Percentiles rank a stretch among this genome's conserved stretches.
phyloP scores from a whole-genome alignment of 768 basidiomycete species.

The Pseudohyphozyma bogoriensis region DNA sequence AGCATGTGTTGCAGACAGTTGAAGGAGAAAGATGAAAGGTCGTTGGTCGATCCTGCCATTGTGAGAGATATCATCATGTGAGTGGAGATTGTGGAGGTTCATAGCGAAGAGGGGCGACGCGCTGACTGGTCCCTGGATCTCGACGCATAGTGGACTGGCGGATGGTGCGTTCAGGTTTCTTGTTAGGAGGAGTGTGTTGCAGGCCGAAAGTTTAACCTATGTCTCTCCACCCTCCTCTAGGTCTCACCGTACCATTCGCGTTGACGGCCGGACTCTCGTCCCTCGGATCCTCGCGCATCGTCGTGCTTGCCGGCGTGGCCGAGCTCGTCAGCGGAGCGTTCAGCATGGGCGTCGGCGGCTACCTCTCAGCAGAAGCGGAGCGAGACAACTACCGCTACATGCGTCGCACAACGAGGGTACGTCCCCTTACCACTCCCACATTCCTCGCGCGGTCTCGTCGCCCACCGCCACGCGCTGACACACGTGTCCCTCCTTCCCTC shows the following conservation, averaged over 20 bases:
- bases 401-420: conserved; percentile 53
- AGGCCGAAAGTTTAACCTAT: neutral
- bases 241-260: conserved; percentile 1
- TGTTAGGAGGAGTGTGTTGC: too few relatives aligned
- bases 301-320: conserved; percentile 85
- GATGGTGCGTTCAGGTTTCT: conserved; percentile 15
- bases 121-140: conserved; percentile 2
- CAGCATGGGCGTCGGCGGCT: conserved; percentile 88
- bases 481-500: too few relatives aligned
- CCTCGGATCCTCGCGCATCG: conserved; percentile 75
- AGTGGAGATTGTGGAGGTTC: conserved; percentile 35
- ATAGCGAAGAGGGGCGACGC: neutral
- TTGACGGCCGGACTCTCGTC: conserved; percentile 61
- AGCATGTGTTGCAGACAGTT: conserved; percentile 76
- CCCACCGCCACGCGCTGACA: too few relatives aligned
- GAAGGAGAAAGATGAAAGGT: conserved; percentile 65
- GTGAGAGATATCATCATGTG: conserved; percentile 64
- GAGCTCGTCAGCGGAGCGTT: conserved; percentile 94
- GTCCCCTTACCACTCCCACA: too few relatives aligned
- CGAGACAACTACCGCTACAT: conserved; percentile 82
- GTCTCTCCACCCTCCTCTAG: neutral
- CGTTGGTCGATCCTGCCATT: conserved; percentile 73
- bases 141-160: conserved; percentile 8
- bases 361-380: conserved; percentile 93
- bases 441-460: too few relatives aligned